Conservation (phyloP, 192 early-diverging fungal genomes). For the Podila verticillata region DNA sequence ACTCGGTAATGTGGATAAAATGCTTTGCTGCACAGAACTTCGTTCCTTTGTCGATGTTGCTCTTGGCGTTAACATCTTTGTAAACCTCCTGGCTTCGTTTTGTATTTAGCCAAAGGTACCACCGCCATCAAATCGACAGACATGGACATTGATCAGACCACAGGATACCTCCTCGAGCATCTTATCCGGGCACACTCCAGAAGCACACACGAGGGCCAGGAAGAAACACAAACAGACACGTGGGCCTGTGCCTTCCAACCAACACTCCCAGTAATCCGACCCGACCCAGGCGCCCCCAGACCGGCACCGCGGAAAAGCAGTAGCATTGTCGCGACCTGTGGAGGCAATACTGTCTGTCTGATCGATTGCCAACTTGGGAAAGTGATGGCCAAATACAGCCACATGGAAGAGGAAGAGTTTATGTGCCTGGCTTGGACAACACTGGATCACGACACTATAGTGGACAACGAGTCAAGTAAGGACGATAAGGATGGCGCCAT, state of each 20-base stretch:
- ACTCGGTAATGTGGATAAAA: too few species aligned
- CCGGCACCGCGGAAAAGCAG: background rate
- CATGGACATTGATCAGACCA: slow-evolving; percentile 16
- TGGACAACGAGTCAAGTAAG: background rate
- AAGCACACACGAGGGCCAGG: slow-evolving; percentile 42
- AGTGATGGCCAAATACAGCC: slow-evolving; percentile 57
- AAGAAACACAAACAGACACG: slow-evolving; percentile 35
- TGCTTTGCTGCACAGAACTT: too few species aligned
- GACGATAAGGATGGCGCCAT: background rate
- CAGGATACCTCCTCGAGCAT: slow-evolving; percentile 18
- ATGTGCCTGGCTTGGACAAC: slow-evolving; percentile 62
- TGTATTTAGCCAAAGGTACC: background rate
- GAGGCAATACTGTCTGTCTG: slow-evolving; percentile 54
- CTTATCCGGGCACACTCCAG: slow-evolving; percentile 44
- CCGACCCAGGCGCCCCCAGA: background rate
- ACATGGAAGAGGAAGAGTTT: slow-evolving; percentile 59
- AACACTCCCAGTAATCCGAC: slow-evolving; percentile 13
- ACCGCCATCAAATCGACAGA: background rate
- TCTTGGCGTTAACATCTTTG: too few species aligned
- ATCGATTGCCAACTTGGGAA: slow-evolving; percentile 54
- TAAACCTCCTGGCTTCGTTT: too few species aligned
- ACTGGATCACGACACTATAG: slow-evolving; percentile 7
- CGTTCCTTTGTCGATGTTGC: too few species aligned
- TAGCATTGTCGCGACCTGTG: slow-evolving; percentile 55
- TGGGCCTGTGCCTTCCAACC: slow-evolving; percentile 61